Evolutionary conservation across 345 rosid genomes (phyloP), one percentile per base, ranked within the genome.

Genomic region (Aquilaria malaccensis): DNA sequence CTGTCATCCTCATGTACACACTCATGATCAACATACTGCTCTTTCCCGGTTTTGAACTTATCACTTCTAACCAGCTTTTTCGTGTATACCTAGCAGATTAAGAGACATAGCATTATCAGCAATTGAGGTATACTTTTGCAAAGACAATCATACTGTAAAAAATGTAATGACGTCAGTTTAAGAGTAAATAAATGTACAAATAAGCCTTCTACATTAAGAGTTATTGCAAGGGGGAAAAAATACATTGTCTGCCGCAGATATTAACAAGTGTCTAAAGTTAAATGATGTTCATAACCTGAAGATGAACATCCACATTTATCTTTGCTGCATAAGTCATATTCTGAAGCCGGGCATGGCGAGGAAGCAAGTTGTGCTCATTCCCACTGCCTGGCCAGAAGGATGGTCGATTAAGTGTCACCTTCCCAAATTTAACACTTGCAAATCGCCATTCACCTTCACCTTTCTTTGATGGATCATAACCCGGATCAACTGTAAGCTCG

Each of bases 31-130:
- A 83, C 57, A 33, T 46, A 65, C 47, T 85, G 74, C 5, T 80
- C 85, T 73, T 77, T 83, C 53, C 97, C 96, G 10, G 97, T 87
- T 80, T 93, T 87, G 67, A 93, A 87, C 64, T 93, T 89, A 72
- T 89, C 97, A 57, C 83, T 78, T 56, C 70, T 76, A 30, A 79
- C 81, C 61, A 68, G 67, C 56, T 66, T 74, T 62, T 64, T 65
- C 2, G 74, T 76, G 59, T 76, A 87, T 52, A 89, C 82, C 97
- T 89, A 73, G 62, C 45, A 76, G 12, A 69, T 72, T 53, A 65
- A 57, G 58, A 31, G 31, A 57, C 46, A 76, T 56, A 62, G 22
- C 22, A 22, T 22, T 13, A 33, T 33, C 33, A 57, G 50, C 7
- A 9, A 13, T 30, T 10, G 47, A 14, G 33, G 37, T 30, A 63